Conservation (phyloP, 169 alveolate species). For the Miamiensis avidus region DNA sequence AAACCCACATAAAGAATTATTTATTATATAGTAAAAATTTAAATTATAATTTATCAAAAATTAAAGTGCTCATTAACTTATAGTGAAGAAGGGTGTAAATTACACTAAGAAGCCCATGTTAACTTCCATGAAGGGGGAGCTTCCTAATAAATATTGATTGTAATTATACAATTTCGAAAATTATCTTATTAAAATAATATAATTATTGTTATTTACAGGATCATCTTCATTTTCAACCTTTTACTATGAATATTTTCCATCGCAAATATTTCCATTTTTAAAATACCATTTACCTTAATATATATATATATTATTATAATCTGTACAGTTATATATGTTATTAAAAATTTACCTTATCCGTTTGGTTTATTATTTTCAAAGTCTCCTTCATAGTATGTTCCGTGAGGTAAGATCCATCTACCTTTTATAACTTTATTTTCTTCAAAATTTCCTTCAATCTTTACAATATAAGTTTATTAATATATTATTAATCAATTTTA, state of each 20-base stretch:
- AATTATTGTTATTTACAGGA: neutral
- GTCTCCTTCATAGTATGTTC: slow-evolving; percentile 68
- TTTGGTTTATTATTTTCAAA: slow-evolving; percentile 75
- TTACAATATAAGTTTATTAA: neutral
- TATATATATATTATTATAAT: no score
- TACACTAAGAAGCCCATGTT: neutral
- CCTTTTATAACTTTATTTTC: slow-evolving; percentile 57
- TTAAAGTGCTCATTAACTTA: neutral
- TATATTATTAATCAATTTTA: no score
- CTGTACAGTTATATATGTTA: no score
- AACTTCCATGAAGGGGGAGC: neutral
- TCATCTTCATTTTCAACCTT: slow-evolving; percentile 51
- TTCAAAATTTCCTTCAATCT: slow-evolving; percentile 65
- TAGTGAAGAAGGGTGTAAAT: neutral
- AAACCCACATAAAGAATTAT: no score
- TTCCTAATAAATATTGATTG: no score
- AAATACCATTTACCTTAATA: no score
- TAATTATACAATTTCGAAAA: no score
- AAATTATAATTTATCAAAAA: neutral
- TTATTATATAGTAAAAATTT: no score
- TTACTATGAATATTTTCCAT: slow-evolving; percentile 62
- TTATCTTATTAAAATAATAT: no score
- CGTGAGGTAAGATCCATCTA: slow-evolving; percentile 77
- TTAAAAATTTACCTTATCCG: slow-evolving; percentile 69
- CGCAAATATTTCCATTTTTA: slow-evolving; percentile 60